Base-by-base conservation (phyloP, 805 yeast species). In the Naumovozyma dairenensis region DNA sequence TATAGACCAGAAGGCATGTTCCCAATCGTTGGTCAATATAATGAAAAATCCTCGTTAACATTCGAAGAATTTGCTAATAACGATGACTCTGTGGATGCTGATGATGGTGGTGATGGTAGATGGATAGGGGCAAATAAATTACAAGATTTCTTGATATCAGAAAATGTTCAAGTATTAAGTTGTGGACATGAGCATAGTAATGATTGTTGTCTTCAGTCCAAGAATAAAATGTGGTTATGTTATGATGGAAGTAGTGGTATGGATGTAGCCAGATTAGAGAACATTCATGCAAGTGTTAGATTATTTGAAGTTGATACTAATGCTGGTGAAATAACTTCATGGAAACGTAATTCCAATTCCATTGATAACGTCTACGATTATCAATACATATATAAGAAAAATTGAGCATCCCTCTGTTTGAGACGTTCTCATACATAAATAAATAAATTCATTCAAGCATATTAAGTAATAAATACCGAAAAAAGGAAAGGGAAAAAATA, bases 181-280 rank as follows among this genome's bases (percentile, higher is more conserved):
- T 80, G 76, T 18, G 85, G 85, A 0, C 80, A 75, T 39, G 84
- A 78, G 43, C 83, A 77, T 49, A 71, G 73, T 33, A 78, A 78
- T 49, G 84, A 77, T 38, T 77, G 71, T 48, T 78, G 85, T 49
- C 51, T 65, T 21, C 68, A 70, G 33, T 40, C 54, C 1, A 49
- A 49, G 21, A 46, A 48, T 36, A 67, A 55, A 41, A 57, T 60
- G 34, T 74, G 81, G 80, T 54, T 78, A 40, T 78, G 85, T 48
- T 78, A 74, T 48, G 80, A 81, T 1, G 83, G 83, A 16, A 72
- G 71, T 1, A 63, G 67, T 9, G 83, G 83, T 12, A 78, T 74
- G 49, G 82, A 78, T 14, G 79, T 77, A 2, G 72, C 74, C 44
- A 80, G 71, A 2, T 74, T 75, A 2, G 19, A 69, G 60, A 21